Conservation (phyloP, 2,329 filamentous ascomycete genomes). For the Emmonsiellopsis sp. region DNA sequence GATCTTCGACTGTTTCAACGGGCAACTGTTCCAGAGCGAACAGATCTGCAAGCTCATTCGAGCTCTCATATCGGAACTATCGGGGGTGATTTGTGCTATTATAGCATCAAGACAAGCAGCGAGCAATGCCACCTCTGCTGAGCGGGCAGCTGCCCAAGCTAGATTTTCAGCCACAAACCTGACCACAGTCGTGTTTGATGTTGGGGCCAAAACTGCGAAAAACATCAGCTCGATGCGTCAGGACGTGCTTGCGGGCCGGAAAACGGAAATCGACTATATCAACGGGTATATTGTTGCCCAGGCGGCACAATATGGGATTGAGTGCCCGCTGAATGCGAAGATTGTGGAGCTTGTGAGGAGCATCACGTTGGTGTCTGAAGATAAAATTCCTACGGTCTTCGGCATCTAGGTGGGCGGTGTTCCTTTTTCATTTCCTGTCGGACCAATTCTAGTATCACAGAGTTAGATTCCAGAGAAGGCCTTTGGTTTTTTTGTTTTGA, state of each 20-base stretch:
- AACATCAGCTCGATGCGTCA: not conserved
- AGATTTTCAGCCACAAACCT: not conserved
- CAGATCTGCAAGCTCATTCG: not conserved
- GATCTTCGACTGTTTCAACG: not conserved
- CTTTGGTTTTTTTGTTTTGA: too few relatives aligned
- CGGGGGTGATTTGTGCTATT: not conserved
- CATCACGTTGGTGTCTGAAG: not conserved
- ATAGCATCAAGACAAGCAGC: not conserved
- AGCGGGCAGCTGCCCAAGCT: not conserved
- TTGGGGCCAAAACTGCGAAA: not conserved
- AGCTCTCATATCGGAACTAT: not conserved
- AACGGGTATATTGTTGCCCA: not conserved
- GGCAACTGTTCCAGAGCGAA: not conserved
- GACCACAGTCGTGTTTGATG: not conserved
- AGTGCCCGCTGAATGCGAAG: not conserved
- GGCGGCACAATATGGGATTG: not conserved
- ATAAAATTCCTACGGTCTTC: not conserved
- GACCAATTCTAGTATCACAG: too few relatives aligned
- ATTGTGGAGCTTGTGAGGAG: not conserved
- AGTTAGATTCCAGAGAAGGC: too few relatives aligned
- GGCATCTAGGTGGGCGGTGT: not conserved
- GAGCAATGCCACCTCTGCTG: not conserved
- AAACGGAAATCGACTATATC: not conserved
- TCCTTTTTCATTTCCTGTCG: too few relatives aligned
- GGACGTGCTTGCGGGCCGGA: not conserved